These are phyloP conservation scores for Tylopilus sp. DNA, from an alignment of 1,284 basidiomycete genomes.

Conservation along the genomic window DNA sequence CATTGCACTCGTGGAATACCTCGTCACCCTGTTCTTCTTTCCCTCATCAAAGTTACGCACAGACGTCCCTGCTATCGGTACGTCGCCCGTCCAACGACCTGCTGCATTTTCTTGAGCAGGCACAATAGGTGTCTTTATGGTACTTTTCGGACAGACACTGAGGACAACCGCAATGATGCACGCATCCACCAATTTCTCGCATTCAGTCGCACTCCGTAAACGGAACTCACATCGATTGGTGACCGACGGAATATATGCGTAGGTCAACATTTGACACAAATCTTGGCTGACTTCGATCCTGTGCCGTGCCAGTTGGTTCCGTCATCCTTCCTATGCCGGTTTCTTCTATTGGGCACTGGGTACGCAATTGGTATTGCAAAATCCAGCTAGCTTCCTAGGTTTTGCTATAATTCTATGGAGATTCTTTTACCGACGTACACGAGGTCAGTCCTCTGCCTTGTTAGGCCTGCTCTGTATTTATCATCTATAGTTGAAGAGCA, in stretches of 20 bases:
- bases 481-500: slow-evolving; percentile 63
- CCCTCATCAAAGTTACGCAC: slow-evolving; percentile 56
- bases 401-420: slow-evolving; percentile 70
- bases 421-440: slow-evolving; percentile 84
- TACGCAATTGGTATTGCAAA: slow-evolving; percentile 91
- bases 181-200: slow-evolving; percentile 90
- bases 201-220: slow-evolving; percentile 77
- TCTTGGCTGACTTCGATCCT: neutral
- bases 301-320: slow-evolving; percentile 60
- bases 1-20: slow-evolving; percentile 77
- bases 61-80: slow-evolving; percentile 57
- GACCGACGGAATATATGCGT: slow-evolving; percentile 84
- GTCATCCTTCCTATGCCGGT: slow-evolving; percentile 96
- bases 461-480: slow-evolving; percentile 6
- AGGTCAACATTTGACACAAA: slow-evolving; percentile 30
- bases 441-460: slow-evolving; percentile 50
- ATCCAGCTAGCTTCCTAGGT: slow-evolving; percentile 69
- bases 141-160: slow-evolving; percentile 71
- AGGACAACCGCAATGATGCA: slow-evolving; percentile 95
- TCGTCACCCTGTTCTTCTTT: slow-evolving; percentile 65
- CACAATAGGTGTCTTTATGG: slow-evolving; percentile 55
- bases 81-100: slow-evolving; percentile 15
- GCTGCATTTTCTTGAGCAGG: slow-evolving; percentile 1
- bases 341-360: slow-evolving; percentile 99
- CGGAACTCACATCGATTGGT: slow-evolving; percentile 75